phyloP scores from a whole-genome alignment of 1,284 basidiomycete species.

The Leccinum pachyderme region DNA sequence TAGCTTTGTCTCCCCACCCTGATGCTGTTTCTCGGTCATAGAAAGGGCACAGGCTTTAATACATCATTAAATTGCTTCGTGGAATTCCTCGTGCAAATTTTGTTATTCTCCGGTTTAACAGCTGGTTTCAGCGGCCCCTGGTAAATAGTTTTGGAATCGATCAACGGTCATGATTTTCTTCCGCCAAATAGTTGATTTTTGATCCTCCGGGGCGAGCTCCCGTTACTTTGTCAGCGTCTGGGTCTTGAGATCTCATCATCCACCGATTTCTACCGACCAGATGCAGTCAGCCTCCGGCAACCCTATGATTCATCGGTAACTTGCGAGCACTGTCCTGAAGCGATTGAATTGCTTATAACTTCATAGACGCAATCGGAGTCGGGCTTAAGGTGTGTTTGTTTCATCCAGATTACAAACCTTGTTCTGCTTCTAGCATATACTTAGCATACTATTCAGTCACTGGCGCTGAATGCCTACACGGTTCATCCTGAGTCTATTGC shows the following conservation, averaged over 20 bases:
- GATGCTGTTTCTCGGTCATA: slow-evolving; percentile 19
- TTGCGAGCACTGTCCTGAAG: slow-evolving; percentile 18
- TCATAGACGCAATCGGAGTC: slow-evolving; percentile 13
- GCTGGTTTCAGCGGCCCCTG: background rate
- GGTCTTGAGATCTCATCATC: background rate
- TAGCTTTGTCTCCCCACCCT: slow-evolving; percentile 19
- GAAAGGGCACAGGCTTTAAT: slow-evolving; percentile 17
- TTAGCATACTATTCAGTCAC: slow-evolving; percentile 1
- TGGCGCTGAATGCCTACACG: slow-evolving; percentile 4
- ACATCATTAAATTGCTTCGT: slow-evolving; percentile 11
- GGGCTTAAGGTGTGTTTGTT: slow-evolving; percentile 27
- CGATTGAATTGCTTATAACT: slow-evolving; percentile 29
- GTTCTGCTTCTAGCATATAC: slow-evolving; percentile 6
- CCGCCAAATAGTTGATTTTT: background rate
- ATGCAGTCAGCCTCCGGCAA: slow-evolving; percentile 4
- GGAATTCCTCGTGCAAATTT: slow-evolving; percentile 1
- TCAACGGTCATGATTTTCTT: background rate
- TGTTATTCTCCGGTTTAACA: background rate
- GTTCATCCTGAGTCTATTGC: slow-evolving; percentile 1
- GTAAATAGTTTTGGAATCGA: slow-evolving; percentile 6
- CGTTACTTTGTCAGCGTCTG: background rate
- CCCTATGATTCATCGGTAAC: slow-evolving; percentile 9
- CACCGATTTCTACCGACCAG: background rate
- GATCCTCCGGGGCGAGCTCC: background rate
- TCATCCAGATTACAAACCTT: slow-evolving; percentile 23